phyloP scores from a whole-genome alignment of 1,284 basidiomycete species.

The Volvariella surrecta region DNA sequence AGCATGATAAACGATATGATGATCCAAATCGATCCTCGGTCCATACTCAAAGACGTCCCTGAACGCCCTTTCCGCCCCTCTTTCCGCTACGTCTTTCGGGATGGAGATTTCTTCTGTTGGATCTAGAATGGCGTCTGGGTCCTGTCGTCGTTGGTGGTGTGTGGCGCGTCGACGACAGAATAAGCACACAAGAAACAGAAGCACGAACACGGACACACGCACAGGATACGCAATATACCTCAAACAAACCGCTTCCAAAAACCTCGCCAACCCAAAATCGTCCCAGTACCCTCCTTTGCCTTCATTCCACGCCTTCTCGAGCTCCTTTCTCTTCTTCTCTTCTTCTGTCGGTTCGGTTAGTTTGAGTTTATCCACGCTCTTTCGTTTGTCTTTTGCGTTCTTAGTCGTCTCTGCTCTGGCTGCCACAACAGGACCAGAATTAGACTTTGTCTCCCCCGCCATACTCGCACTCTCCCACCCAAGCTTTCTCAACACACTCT shows the following conservation, averaged over 20 bases:
- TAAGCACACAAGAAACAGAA: not conserved
- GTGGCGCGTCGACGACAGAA: not conserved
- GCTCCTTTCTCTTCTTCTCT: conserved; percentile 16
- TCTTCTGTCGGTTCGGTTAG: conserved; percentile 11
- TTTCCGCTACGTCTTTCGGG: conserved; percentile 40
- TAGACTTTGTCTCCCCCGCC: too few relatives aligned
- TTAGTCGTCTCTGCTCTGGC: not conserved
- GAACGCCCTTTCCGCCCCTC: conserved; percentile 53
- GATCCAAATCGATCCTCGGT: conserved; percentile 70
- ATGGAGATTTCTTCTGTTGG: conserved; percentile 34
- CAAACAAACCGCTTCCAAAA: conserved; percentile 78
- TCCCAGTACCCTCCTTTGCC: conserved; percentile 76
- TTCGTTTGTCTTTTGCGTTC: too few relatives aligned
- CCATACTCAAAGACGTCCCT: conserved; percentile 65
- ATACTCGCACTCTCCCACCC: too few relatives aligned
- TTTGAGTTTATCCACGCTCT: too few relatives aligned
- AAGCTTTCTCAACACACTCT: conserved; percentile 31
- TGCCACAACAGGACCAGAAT: too few relatives aligned
- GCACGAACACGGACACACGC: conserved; percentile 19
- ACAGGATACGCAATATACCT: conserved; percentile 80
- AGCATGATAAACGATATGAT: conserved; percentile 72
- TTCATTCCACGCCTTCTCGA: conserved; percentile 42
- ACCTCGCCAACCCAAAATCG: conserved; percentile 75
- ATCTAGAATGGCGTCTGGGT: conserved; percentile 39
- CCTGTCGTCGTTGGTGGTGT: conserved; percentile 17